Base-by-base conservation (phyloP, 345 rosid species). In the Sonneratia alba region DNA sequence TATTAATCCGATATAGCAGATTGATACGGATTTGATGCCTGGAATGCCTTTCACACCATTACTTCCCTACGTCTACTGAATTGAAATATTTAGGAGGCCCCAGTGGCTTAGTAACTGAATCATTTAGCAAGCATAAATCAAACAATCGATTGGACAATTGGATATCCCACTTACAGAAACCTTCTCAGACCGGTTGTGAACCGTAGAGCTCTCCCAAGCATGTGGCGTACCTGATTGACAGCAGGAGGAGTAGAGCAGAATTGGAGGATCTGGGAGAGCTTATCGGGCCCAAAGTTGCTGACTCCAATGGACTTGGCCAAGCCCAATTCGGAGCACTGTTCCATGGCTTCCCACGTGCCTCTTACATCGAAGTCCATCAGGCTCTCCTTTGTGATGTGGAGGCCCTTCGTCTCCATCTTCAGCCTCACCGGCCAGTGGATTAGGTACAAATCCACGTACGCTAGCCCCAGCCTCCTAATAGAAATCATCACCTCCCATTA, bases 361-460 rank as follows among this genome's bases (percentile, higher is more conserved):
- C 55, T 75, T 14, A 72, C 47, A 36, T 80, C 83, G 34, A 77
- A 71, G n/a, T 75, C 74, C 63, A 76, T 40, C 0, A 80, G 18
- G 13, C 74, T 78, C 3, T 45, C 79, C 24, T 68, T 68, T 6
- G 61, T 27, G 18, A 71, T 48, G 47, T 51, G 22, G 59, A 4
- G 32, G 32, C 61, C 64, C 27, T 57, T 34, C 1, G 69, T 63
- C 24, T 45, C 71, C 16, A 62, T 36, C 55, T 67, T 81, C 70
- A 83, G 36, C 36, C 80, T 81, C 40, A 77, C 74, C 0, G 86
- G 88, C 70, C 70, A 81, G 68, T 83, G 86, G 42, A 85, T 76
- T 8, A 83, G 76, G 70, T 85, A 78, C 19, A 79, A 78, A 59
- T 85, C 86, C 43, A 85, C 69, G 27, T 83, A 80, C 36, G 78